These are phyloP conservation scores for Candida sanyiensis DNA, from an alignment of 805 yeast genomes.

Conservation along the genomic window DNA sequence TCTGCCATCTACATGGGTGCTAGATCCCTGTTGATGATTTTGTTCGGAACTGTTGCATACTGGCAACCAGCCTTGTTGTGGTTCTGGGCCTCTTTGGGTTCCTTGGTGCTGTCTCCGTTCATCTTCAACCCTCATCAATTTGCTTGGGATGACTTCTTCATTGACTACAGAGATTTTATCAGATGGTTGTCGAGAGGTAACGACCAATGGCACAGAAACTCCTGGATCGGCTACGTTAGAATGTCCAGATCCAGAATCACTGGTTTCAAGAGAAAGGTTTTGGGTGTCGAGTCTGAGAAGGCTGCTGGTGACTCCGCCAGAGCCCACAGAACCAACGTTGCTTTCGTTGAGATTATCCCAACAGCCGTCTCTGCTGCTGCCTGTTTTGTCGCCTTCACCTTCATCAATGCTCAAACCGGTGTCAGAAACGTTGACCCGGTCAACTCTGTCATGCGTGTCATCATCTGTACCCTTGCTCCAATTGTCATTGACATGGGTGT, in stretches of 20 bases:
- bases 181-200: slow-evolving; percentile 91
- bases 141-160: slow-evolving; percentile 91
- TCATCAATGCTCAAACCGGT: slow-evolving; percentile 83
- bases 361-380: slow-evolving; percentile 71
- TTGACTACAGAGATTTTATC: slow-evolving; percentile 91
- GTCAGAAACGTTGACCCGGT: slow-evolving; percentile 49
- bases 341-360: slow-evolving; percentile 68
- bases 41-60: slow-evolving; percentile 67
- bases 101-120: slow-evolving; percentile 89
- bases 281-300: slow-evolving; percentile 76
- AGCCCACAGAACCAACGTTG: slow-evolving; percentile 72
- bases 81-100: slow-evolving; percentile 93
- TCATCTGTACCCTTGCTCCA: slow-evolving; percentile 84
- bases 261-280: slow-evolving; percentile 71
- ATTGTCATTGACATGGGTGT: slow-evolving; percentile 87
- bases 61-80: slow-evolving; percentile 94
- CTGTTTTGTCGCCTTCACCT: slow-evolving; percentile 73
- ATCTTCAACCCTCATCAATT: slow-evolving; percentile 97
- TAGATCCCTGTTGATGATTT: slow-evolving; percentile 63
- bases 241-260: slow-evolving; percentile 79
- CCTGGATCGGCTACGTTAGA: slow-evolving; percentile 83
- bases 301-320: slow-evolving; percentile 79
- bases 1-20: slow-evolving; percentile 83
- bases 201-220: slow-evolving; percentile 81
- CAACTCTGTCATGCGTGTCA: slow-evolving; percentile 65